Evolutionary conservation across 345 rosid genomes (phyloP), one percentile per base, ranked within the genome.

Genomic region (Odontarrhena argentea): DNA sequence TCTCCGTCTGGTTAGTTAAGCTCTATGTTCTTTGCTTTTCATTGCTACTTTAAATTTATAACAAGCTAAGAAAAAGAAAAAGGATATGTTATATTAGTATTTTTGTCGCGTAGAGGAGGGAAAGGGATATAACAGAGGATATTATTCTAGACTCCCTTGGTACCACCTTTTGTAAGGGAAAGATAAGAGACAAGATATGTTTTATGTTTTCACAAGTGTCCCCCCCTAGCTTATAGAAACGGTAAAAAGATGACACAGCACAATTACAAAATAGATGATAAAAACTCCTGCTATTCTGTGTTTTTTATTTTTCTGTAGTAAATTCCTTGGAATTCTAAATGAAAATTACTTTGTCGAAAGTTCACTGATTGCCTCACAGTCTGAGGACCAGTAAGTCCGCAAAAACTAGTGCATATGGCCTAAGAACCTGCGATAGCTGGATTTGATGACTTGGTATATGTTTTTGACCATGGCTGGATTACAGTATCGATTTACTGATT

Each of bases 1-100:
- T 65, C 86, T 93, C 65, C 97, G 96, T 32, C 86, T 93, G 98
- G 98, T 93, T 71, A 79, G 96, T 90, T 71, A 22, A 32, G 6
- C 65, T 55, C 35, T 63, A 7, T 45, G 34, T 28, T 64, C 63
- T 56, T 64, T 41, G 37, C 52, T 32, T 64, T 64, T 22, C 51
- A 47, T 45, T 45, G 2, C 38, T 52, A 63, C 28, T 28, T 44
- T 55, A 55, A 12, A 48, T 28, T 44, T n/a, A 13, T 55, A 47
- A 63, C 36, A 38, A 35, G 56, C 46, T 12, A 63, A 24, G 25
- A 35, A 14, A 50, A 32, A 25, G 32, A 25, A n/a, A 10, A 36
- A 34, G 69, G 41, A 28, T 52, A 52, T 49, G 18, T 11, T 42
- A 5, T 8, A 13, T 0, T 53, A 11, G 6, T 15, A 41, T 15